Base-by-base conservation (phyloP, 192 early-diverging fungal genomes). In the Obelidium mucronatum region DNA sequence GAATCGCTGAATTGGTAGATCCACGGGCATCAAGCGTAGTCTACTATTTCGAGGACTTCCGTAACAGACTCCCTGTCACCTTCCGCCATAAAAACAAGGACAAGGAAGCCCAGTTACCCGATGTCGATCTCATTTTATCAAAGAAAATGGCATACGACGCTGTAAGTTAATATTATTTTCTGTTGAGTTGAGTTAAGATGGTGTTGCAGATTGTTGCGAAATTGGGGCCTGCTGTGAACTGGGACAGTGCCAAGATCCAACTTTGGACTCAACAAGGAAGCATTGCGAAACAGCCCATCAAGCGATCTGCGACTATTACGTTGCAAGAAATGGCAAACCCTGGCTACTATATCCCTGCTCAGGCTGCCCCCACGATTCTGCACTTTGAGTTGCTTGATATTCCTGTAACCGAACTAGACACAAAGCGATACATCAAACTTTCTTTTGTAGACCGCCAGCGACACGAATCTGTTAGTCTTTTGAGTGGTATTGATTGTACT, bases 381-480 rank as follows among this genome's bases (percentile, higher is more conserved):
- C 87, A 83, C 66, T 98, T 95, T 80, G 96, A 98, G 79, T 81
- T 94, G 39, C 69, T 97, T 42, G 91, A 94, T 40, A 86, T 96
- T 30, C 83, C 87, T 42, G 81, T 97, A 28, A 78, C 82, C 34
- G 94, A 97, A 80, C 81, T 97, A 31, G 96, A 97, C 66, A 90
- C 75, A 35, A 95, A 95, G 82, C 87, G 91, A 40, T 77, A 74
- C 56, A 64, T 96, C 19, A 92, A 91, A 37, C 84, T 97, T 2
- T 85, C 74, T 4, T 92, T 81, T 76, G 82, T 95, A n/a, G 90
- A 91, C 48, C 83, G 84, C 2, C 28, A 28, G 30, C 67, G 26
- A 33, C 67, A 69, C 44, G 67, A 69, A 35, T 35, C 19, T 17
- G 64, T 66, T 2, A 66, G 64, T 15, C 26, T 19, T 62, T 24